Base-by-base conservation (phyloP, 441 rosid species). In the Omphalea diandra region DNA sequence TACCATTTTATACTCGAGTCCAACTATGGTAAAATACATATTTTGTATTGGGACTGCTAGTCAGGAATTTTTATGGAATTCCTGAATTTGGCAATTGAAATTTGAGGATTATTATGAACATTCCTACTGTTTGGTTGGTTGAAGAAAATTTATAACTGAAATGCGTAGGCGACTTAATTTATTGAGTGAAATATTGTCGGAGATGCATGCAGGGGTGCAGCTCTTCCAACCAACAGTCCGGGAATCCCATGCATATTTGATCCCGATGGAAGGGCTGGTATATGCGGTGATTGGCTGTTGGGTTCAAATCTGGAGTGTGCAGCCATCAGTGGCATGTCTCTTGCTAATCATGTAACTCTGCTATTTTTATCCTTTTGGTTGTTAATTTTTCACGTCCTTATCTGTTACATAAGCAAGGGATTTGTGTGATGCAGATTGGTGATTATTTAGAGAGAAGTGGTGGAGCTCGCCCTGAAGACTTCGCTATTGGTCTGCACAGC, bases 251-350 rank as follows among this genome's bases (percentile, higher is more conserved):
- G 90, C 77, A 85, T 91, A 75, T 91, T 90, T 59, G 94, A 94
- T 80, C 91, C 97, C 50, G 83, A 77, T 22, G 99, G 98, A 70
- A 88, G 98, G 82, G 93, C 91, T 63, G 98, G 99, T 44, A 84
- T 94, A 56, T 92, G 99, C 12, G 98, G 99, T 8, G 99, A 92
- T 63, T 90, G 99, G 99, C 83, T 92, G 57, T 74, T 87, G 31
- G 98, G 98, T 65, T 90, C 99, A 44, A 92, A 81, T 75, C 5
- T 90, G 53, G 97, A 92, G 82, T 89, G 88, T 0, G 99, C 99
- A 57, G 97, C 98, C 47, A 68, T 90, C 55, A 94, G 98, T 18
- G 97, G 99, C 78, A 85, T 81, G 77, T 83, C 97, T 31, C 86
- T 94, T 17, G 97, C 84, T 46, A 82, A 86, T 77, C 99, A 94